Conservation (phyloP, 805 yeast species). For the Ogataea populi-albae region DNA sequence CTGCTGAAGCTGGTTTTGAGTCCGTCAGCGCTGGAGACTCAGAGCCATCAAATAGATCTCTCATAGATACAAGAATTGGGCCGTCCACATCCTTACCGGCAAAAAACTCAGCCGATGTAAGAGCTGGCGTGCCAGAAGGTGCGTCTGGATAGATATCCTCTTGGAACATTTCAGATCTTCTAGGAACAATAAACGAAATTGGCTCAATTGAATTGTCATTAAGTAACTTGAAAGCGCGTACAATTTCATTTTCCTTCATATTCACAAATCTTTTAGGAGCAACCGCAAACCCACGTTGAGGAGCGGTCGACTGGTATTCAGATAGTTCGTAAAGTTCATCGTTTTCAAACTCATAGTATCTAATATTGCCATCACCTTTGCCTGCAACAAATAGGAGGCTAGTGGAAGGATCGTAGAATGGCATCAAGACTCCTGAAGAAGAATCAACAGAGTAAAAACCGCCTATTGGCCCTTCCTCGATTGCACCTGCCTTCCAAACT, state of each 20-base stretch:
- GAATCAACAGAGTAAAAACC: constrained; percentile 86
- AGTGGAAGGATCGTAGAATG: constrained; percentile 80
- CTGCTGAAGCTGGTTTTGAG: constrained; percentile 32
- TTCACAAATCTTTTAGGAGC: constrained; percentile 82
- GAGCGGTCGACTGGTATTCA: constrained; percentile 85
- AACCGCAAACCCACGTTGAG: constrained; percentile 94
- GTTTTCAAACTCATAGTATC: constrained; percentile 85
- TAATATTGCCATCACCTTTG: constrained; percentile 96
- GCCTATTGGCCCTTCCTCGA: constrained; percentile 81
- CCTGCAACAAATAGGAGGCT: constrained; percentile 87
- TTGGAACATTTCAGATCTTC: constrained; percentile 91
- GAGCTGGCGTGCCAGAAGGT: constrained; percentile 75
- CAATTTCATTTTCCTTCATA: constrained; percentile 79
- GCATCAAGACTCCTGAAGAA: constrained; percentile 91
- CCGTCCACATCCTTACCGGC: constrained; percentile 77
- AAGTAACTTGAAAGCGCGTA: constrained; percentile 81
- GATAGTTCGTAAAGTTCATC: constrained; percentile 81
- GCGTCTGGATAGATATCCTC: constrained; percentile 91
- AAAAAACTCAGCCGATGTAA: constrained; percentile 76
- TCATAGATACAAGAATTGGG: constrained; percentile 76
- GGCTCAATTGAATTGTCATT: constrained; percentile 86
- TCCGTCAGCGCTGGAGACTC: constrained; percentile 50
- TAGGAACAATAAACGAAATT: constrained; percentile 87
- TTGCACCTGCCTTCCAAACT: constrained; percentile 79
- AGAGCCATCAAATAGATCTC: constrained; percentile 73